These are phyloP conservation scores for Fusarium equiseti DNA, from an alignment of 2,329 filamentous ascomycete genomes.

Conservation along the genomic window DNA sequence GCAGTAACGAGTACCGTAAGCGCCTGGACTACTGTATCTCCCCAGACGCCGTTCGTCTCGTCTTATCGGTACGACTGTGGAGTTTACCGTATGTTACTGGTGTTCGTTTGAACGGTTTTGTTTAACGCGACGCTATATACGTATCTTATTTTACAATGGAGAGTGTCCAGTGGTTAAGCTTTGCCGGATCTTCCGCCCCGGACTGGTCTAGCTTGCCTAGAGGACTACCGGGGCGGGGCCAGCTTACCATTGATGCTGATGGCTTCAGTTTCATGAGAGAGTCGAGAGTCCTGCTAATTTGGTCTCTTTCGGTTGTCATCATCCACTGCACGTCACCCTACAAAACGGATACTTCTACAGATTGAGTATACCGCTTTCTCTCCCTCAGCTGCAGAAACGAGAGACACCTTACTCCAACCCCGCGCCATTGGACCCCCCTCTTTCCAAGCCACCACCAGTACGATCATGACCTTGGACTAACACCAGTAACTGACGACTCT, in stretches of 20 bases:
- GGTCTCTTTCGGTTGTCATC: slow-evolving; percentile 24
- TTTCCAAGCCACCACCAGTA: neutral
- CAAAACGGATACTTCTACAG: neutral
- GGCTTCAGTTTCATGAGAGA: slow-evolving; percentile 8
- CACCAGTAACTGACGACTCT: neutral
- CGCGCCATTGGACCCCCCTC: slow-evolving; percentile 14
- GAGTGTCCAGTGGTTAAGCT: slow-evolving; percentile 17
- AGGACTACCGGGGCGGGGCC: slow-evolving; percentile 4
- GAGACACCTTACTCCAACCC: slow-evolving; percentile 18
- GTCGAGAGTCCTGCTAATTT: neutral
- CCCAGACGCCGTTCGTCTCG: slow-evolving; percentile 27
- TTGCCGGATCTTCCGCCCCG: slow-evolving; percentile 45
- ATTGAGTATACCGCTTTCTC: neutral
- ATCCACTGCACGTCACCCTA: slow-evolving; percentile 38
- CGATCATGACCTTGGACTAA: neutral
- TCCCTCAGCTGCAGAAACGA: neutral
- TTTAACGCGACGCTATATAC: neutral
- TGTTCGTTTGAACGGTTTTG: slow-evolving; percentile 1
- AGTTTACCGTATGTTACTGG: neutral
- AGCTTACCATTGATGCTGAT: slow-evolving; percentile 23
- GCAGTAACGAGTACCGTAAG: slow-evolving; percentile 6
- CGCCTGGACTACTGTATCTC: neutral
- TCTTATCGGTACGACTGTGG: slow-evolving; percentile 20
- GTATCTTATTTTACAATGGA: neutral
- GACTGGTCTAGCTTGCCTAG: slow-evolving; percentile 12